Base-by-base conservation (phyloP, 345 rosid genomes). In the Citrus medica region DNA sequence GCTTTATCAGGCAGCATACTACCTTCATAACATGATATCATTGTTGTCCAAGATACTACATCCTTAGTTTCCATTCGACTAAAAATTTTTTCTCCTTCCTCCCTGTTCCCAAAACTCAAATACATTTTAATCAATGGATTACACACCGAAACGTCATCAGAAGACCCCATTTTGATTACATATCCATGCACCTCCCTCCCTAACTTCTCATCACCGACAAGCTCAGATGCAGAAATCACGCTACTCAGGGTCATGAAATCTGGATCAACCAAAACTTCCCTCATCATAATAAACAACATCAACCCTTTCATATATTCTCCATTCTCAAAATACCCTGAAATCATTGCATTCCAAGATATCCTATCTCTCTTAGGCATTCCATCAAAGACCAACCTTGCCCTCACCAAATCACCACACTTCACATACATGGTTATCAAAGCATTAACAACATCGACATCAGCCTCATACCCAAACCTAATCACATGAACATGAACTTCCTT, bases 291-390 rank as follows among this genome's bases (percentile, higher is more conserved):
- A 74, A 95, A 95, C 78, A 91, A 84, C 76, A 86, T 63, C 77
- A 95, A 77, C 67, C 98, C 98, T 83, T 87, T 86, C 40, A 84
- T 68, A 76, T 89, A 90, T 74, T 90, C 86, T 33, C 83, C 89
- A 69, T 95, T 95, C 90, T 93, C 94, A 62, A 95, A 89, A 77
- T 86, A 90, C 51, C 99, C 99, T 0, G 95, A 89, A 75, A 92
- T 95, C 86, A 93, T 93, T 0, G 97, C 99, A 88, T 93, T 95
- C 96, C 97, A 93, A 7, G 98, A 93, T 79, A 95, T 95, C 74
- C 87, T 89, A 86, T 95, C 99, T 80, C 92, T 91, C 51, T 71
- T 82, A 73, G 73, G 79, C 98, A 90, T 93, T 81, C 86, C 81
- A 82, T 91, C 94, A 79, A 93, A 95, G 85, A 95, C 64, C 80